Evolutionary conservation across 495 filamentous ascomycete genomes (phyloP), one percentile per base, ranked within the genome.

Genomic region (Parathielavia hyrcaniae): DNA sequence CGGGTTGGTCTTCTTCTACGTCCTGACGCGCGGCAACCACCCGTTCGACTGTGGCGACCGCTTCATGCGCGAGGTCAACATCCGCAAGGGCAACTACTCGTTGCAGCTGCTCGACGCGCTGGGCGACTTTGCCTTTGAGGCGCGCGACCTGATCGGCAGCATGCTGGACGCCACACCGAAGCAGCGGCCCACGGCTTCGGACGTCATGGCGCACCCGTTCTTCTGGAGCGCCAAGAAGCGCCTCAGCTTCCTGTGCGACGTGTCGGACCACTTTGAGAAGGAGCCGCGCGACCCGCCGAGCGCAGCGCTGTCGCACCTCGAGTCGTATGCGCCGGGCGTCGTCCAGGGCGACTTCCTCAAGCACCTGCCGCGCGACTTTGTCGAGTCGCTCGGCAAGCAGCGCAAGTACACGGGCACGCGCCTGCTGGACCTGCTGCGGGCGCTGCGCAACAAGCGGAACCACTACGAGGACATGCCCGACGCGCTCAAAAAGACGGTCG

Each of bases 41-140:
- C 93, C 95, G 1, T 98, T 92, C 67, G 93, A 96, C 67, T 91
- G 90, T 65, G 86, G 89, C 51, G 90, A 92, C 63, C 85, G 89
- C 47, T 97, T 89, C 72, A 93, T 95, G 82, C 85, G 93, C 26
- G 93, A 98, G 71, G 86, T 91, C 61, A 97, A 97, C 71, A 97
- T 97, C 60, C 88, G 95, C 53, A 91, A 92, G 64, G 87, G 89
- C 47, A 79, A 84, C 19, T 88, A 84, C 65, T 84, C 87, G 64
- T 79, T 97, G 52, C 76, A 82, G 54, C 80, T 79, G 22, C 75
- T 98, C 20, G 80, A 85, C 44, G 77, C 78, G 2, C 78, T 95
- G 9, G 89, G 89, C 9, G 86, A 91, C 61, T 89, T 89, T 61
- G 85, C 88, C 5, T 86, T 85, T 62, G 92, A 97, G 72, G 91